phyloP scores from a whole-genome alignment of 345 rosid genomes.

The Cardamine resedifolia region DNA sequence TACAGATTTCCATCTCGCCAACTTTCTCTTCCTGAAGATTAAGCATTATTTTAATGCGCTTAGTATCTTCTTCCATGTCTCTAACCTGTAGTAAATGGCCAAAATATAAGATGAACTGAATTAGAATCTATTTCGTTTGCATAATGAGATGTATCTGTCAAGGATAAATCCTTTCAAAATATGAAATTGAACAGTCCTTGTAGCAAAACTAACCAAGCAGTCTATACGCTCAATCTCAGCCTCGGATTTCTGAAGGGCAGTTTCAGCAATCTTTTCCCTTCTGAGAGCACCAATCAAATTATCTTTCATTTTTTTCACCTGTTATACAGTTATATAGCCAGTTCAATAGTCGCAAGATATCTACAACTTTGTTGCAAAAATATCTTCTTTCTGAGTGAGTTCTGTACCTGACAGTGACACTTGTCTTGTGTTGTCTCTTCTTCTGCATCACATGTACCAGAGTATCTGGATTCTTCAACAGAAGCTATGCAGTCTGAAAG shows the following conservation, averaged over 20 bases:
- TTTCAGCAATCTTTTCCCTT: constrained; percentile 68
- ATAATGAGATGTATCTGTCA: constrained; percentile 16
- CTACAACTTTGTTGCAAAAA: constrained; percentile 13
- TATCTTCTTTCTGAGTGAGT: constrained; percentile 48
- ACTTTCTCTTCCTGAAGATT: constrained; percentile 65
- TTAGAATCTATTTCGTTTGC: not conserved
- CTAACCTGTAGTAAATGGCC: constrained; percentile 53
- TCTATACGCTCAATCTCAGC: constrained; percentile 63
- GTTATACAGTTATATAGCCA: constrained; percentile 34
- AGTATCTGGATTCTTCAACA: constrained; percentile 43
- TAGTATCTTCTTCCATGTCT: constrained; percentile 65
- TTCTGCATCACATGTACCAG: constrained; percentile 32
- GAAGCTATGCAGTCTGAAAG: constrained; percentile 35
- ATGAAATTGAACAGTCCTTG: constrained; percentile 10
- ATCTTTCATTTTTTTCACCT: constrained; percentile 45
- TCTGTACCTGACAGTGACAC: constrained; percentile 35
- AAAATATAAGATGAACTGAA: constrained; percentile 26
- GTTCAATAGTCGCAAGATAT: constrained; percentile 13
- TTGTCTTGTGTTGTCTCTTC: constrained; percentile 38
- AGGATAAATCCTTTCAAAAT: constrained; percentile 6
- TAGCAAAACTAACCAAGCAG: constrained; percentile 54
- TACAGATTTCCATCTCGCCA: constrained; percentile 54
- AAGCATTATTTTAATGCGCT: constrained; percentile 49
- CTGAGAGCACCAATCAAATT: constrained; percentile 59
- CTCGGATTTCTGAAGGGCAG: constrained; percentile 47